Evolutionary conservation across 2,329 filamentous ascomycete genomes (phyloP), one percentile per base, ranked within the genome.

Genomic region (Exserohilum turcica): DNA sequence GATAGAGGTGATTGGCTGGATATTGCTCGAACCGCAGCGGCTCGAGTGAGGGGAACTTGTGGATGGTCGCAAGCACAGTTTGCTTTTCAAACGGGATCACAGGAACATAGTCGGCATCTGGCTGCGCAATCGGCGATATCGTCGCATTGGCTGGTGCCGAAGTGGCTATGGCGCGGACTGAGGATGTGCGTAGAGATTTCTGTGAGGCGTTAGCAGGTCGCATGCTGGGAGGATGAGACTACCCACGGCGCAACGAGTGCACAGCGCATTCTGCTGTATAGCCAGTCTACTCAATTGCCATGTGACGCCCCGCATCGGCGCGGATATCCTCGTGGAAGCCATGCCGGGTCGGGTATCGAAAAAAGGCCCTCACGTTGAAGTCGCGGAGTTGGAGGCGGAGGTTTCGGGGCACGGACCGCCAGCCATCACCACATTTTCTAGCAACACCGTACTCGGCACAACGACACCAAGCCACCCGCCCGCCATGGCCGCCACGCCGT

Each of bases 41-140:
- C 76, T 97, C 92, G 77, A 97, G 86, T 9, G 86, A 85, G 31
- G 94, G 94, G 79, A 97, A 99, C 72, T 82, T 81, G 84, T 96
- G 92, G 76, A 97, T 85, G 48, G 93, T 97, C 57, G 93, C 83
- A 49, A 90, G 85, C 51, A 95, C 90, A 27, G 85, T 71, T 40
- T 86, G 61, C 56, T 70, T 48, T 28, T 67, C 52, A 54, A 66
- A 58, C 21, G 70, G 65, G 43, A 65, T 66, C 37, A 70, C 61
- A 48, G 75, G 70, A 29, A 70, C 63, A 62, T 69, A 59, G 68
- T 68, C 45, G 75, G 77, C 56, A 65, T 61, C 57, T 71, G 76
- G 76, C 43, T 13, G 65, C 29, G 76, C 71, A 21, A 77, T 66
- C 27, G 70, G 76, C 38, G 78, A 69, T 10, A 78, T 63, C 45